A percentile compares a stretch with the other conserved stretches of the same genome.
phyloP scores from a whole-genome alignment of 2,329 filamentous ascomycete genomes.

The Neofusicoccum laricinum region DNA sequence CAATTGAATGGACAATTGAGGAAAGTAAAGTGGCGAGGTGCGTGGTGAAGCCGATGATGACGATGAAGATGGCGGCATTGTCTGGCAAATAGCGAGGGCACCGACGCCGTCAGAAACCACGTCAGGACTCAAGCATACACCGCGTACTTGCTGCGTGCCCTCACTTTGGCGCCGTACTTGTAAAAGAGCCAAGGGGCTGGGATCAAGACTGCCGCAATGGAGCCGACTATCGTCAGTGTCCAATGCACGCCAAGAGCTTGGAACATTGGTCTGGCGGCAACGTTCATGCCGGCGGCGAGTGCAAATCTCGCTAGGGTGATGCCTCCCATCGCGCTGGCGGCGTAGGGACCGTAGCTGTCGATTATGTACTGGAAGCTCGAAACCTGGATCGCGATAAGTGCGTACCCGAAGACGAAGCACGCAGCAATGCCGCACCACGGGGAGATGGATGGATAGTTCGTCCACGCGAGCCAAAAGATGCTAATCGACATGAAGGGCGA shows the following conservation, averaged over 20 bases:
- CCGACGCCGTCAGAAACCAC: background rate
- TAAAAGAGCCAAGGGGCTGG: conserved; percentile 38
- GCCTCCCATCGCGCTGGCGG: conserved; percentile 41
- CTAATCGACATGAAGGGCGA: conserved; percentile 43
- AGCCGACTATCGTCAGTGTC: conserved; percentile 41
- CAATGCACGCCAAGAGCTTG: conserved; percentile 41
- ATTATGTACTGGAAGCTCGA: conserved; percentile 35
- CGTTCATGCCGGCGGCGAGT: conserved; percentile 40
- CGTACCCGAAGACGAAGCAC: conserved; percentile 30
- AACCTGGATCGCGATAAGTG: conserved; percentile 46
- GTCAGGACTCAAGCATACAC: background rate
- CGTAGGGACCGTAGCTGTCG: conserved; percentile 42
- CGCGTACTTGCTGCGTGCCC: conserved; percentile 10
- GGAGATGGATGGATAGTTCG: conserved; percentile 40
- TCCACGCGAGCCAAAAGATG: conserved; percentile 54
- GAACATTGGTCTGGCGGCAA: conserved; percentile 41
- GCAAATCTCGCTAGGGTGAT: conserved; percentile 31
- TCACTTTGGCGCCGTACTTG: conserved; percentile 25
- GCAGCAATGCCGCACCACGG: conserved; percentile 37
- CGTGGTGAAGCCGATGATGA: too few relatives aligned
- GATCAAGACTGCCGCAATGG: conserved; percentile 30
- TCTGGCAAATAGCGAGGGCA: too few relatives aligned
- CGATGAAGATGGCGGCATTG: too few relatives aligned
- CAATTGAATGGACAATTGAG: too few relatives aligned
- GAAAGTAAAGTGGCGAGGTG: too few relatives aligned